Percentiles rank a stretch among this genome's conserved stretches.
phyloP scores from a whole-genome alignment of 306 rosid species.

The Fagus sylvatica region DNA sequence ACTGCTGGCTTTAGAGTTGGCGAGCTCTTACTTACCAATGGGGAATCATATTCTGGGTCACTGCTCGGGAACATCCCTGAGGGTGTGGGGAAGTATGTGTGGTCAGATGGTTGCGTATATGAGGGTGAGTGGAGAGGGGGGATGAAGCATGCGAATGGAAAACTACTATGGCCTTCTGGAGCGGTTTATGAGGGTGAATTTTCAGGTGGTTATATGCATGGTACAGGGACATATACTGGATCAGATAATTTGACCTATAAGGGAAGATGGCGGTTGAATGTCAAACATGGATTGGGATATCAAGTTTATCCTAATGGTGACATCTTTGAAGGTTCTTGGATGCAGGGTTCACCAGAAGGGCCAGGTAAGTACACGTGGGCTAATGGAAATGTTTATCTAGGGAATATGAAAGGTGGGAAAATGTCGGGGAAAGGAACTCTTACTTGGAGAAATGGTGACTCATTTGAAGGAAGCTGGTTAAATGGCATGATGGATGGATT shows the following conservation, averaged over 20 bases:
- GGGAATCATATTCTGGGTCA: slow-evolving; percentile 78
- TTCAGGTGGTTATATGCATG: slow-evolving; percentile 89
- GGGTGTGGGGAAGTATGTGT: slow-evolving; percentile 78
- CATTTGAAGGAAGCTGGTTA: slow-evolving; percentile 96
- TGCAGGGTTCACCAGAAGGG: slow-evolving; percentile 91
- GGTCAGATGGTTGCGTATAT: slow-evolving; percentile 88
- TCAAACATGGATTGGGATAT: slow-evolving; percentile 91
- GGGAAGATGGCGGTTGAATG: slow-evolving; percentile 92
- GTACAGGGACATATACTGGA: slow-evolving; percentile 71
- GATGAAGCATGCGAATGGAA: slow-evolving; percentile 88
- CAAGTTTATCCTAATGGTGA: slow-evolving; percentile 91
- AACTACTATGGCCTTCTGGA: slow-evolving; percentile 70
- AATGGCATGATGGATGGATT: slow-evolving; percentile 95
- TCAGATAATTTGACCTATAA: slow-evolving; percentile 62
- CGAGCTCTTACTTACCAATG: slow-evolving; percentile 63
- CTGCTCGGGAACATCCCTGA: slow-evolving; percentile 79
- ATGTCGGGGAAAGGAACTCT: slow-evolving; percentile 99
- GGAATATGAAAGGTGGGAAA: slow-evolving; percentile 91
- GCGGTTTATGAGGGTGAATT: slow-evolving; percentile 80
- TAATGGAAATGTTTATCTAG: slow-evolving; percentile 84
- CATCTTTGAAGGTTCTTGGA: slow-evolving; percentile 93
- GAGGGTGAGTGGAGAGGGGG: slow-evolving; percentile 99
- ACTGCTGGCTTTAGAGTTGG: slow-evolving; percentile 65
- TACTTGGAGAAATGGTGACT: slow-evolving; percentile 84
- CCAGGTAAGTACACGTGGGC: slow-evolving; percentile 95